Evolutionary conservation across 2,329 filamentous ascomycete genomes (phyloP).

Genomic region (Aspergillus unguis): DNA sequence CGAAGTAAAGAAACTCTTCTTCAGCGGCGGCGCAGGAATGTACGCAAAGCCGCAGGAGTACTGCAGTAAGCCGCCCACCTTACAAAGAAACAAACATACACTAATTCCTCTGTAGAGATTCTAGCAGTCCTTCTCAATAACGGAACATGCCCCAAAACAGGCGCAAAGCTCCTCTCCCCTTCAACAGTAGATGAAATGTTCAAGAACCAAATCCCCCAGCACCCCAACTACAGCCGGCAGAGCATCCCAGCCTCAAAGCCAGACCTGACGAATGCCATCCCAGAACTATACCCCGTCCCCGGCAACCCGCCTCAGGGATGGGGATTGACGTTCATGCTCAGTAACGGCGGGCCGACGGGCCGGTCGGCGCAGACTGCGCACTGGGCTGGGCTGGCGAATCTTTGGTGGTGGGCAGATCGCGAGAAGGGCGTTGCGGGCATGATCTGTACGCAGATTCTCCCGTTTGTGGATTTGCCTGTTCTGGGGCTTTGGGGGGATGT

Average conservation of each 20-base stretch:
- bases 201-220: conserved; percentile 56
- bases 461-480: conserved; percentile 3
- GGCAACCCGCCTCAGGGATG: conserved; percentile 59
- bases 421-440: conserved; percentile 56
- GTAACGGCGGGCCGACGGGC: conserved; percentile 44
- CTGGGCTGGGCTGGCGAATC: conserved; percentile 57
- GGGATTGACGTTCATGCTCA: conserved; percentile 57
- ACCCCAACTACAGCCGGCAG: conserved; percentile 53
- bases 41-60: conserved; percentile 62
- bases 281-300: conserved; percentile 48
- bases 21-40: conserved; percentile 61
- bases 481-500: conserved; percentile 1
- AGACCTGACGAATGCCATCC: conserved; percentile 47
- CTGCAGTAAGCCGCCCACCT: conserved; percentile 42
- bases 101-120: neutral
- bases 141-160: conserved; percentile 56
- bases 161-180: conserved; percentile 41
- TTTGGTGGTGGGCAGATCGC: conserved; percentile 59
- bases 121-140: conserved; percentile 54
- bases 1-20: conserved; percentile 33
- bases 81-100: neutral
- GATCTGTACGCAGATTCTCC: conserved; percentile 41
- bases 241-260: conserved; percentile 40
- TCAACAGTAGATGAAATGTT: conserved; percentile 59
- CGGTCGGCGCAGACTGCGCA: conserved; percentile 47